These are phyloP conservation scores for Yamadazyma blattariae DNA, from an alignment of 1,139 yeast species.

Conservation along the genomic window DNA sequence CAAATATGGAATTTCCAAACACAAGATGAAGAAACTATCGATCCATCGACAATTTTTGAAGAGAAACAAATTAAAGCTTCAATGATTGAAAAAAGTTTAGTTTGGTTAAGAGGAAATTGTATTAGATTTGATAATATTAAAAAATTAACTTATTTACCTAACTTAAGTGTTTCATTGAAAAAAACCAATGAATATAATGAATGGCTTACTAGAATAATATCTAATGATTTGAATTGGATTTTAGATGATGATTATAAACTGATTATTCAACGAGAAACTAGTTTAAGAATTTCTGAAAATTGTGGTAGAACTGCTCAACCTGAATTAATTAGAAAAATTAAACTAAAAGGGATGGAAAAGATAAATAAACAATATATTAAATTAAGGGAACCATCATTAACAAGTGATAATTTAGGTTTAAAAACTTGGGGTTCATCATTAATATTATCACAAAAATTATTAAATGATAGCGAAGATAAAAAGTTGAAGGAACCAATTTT, in stretches of 20 bases:
- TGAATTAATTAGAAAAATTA: conserved; percentile 52
- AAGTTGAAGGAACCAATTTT: conserved; percentile 47
- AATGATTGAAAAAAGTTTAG: conserved; percentile 21
- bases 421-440: conserved; percentile 96
- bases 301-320: conserved; percentile 90
- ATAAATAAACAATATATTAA: conserved; percentile 26
- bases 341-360: conserved; percentile 28
- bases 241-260: conserved; percentile 30
- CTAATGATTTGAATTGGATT: conserved; percentile 56
- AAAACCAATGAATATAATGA: conserved; percentile 32
- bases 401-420: conserved; percentile 83
- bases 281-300: conserved; percentile 70
- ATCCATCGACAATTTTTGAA: conserved; percentile 9
- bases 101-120: conserved; percentile 42
- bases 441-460: conserved; percentile 58
- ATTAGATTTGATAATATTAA: conserved; percentile 26
- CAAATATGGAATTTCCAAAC: conserved; percentile 54
- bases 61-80: conserved; percentile 19
- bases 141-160: conserved; percentile 27
- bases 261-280: conserved; percentile 50
- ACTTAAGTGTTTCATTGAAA: conserved; percentile 23
- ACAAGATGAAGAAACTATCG: conserved; percentile 1
- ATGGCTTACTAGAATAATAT: conserved; percentile 66
- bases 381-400: conserved; percentile 79
- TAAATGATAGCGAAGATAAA: conserved; percentile 15